phyloP scores from a whole-genome alignment of 106 monocot species.

The Vanilla planifolia region DNA sequence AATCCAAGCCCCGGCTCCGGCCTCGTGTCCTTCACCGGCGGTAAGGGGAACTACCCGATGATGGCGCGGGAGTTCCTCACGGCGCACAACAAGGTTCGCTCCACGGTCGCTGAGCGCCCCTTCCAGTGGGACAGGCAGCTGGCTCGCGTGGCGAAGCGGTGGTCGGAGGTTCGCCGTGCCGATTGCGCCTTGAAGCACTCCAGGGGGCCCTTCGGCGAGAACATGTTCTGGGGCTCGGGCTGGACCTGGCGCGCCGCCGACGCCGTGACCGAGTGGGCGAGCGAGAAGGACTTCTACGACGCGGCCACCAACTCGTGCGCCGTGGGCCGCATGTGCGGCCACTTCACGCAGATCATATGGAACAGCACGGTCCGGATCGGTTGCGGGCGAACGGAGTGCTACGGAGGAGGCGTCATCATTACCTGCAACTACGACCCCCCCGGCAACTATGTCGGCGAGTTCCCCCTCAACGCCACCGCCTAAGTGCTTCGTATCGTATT shows the following conservation, averaged over 20 bases:
- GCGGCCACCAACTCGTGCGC: slow-evolving; percentile 25
- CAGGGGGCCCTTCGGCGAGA: slow-evolving; percentile 39
- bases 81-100: slow-evolving; percentile 22
- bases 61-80: slow-evolving; percentile 22
- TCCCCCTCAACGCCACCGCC: too few relatives aligned
- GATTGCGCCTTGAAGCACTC: slow-evolving; percentile 30
- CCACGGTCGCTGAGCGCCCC: slow-evolving; percentile 12
- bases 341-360: slow-evolving; percentile 60
- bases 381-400: slow-evolving; percentile 33
- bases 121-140: slow-evolving; percentile 21
- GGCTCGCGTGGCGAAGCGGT: slow-evolving; percentile 17
- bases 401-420: slow-evolving; percentile 31
- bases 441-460: slow-evolving; percentile 29
- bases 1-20: not conserved
- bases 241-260: slow-evolving; percentile 10
- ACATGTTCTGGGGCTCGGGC: slow-evolving; percentile 38
- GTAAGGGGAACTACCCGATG: not conserved
- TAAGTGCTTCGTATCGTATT: too few relatives aligned
- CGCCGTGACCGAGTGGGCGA: slow-evolving; percentile 21
- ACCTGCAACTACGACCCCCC: slow-evolving; percentile 37
- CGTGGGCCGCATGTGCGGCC: slow-evolving; percentile 16
- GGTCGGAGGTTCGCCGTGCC: slow-evolving; percentile 11
- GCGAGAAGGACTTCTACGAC: slow-evolving; percentile 27
- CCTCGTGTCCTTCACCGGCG: not conserved
- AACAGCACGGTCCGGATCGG: slow-evolving; percentile 24